These are phyloP conservation scores for Neofusicoccum sp. DNA, from an alignment of 2,329 filamentous ascomycete genomes.

Conservation along the genomic window DNA sequence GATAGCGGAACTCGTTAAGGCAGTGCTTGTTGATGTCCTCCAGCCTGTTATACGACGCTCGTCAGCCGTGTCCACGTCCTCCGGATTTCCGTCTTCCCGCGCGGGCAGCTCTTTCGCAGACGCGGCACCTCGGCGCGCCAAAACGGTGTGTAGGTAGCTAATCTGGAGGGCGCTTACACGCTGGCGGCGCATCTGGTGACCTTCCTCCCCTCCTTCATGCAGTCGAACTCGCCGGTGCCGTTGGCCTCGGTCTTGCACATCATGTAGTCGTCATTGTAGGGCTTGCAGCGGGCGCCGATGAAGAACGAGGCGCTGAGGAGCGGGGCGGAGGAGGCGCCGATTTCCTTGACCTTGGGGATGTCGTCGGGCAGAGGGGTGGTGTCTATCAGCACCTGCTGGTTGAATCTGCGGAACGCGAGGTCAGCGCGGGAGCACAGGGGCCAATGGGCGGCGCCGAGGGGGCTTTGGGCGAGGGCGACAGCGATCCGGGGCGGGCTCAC, in stretches of 20 bases:
- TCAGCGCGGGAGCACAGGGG: conserved; percentile 24
- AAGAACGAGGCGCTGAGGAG: conserved; percentile 92
- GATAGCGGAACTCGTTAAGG: conserved; percentile 82
- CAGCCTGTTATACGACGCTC: conserved; percentile 55
- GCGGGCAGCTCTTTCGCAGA: no score
- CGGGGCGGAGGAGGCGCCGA: conserved; percentile 89
- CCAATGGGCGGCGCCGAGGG: not conserved
- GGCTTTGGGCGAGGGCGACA: conserved; percentile 13
- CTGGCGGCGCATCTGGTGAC: conserved; percentile 95
- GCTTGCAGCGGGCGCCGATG: conserved; percentile 90
- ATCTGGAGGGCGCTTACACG: conserved; percentile 60
- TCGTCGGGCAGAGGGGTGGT: conserved; percentile 89
- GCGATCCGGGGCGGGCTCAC: conserved; percentile 40
- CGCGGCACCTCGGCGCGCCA: no score
- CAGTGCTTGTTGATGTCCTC: conserved; percentile 96
- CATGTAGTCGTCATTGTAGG: conserved; percentile 99
- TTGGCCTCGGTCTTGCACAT: conserved; percentile 96
- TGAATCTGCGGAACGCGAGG: conserved; percentile 65
- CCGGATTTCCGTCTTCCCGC: not conserved
- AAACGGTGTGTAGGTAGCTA: not conserved
- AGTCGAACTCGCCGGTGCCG: conserved; percentile 88
- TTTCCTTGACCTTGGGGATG: conserved; percentile 90
- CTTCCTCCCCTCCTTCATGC: conserved; percentile 92
- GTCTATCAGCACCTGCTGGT: conserved; percentile 89
- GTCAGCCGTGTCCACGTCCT: conserved; percentile 6